These are phyloP conservation scores for Baeospora myosura DNA, from an alignment of 1,284 basidiomycete species.

Conservation along the genomic window DNA sequence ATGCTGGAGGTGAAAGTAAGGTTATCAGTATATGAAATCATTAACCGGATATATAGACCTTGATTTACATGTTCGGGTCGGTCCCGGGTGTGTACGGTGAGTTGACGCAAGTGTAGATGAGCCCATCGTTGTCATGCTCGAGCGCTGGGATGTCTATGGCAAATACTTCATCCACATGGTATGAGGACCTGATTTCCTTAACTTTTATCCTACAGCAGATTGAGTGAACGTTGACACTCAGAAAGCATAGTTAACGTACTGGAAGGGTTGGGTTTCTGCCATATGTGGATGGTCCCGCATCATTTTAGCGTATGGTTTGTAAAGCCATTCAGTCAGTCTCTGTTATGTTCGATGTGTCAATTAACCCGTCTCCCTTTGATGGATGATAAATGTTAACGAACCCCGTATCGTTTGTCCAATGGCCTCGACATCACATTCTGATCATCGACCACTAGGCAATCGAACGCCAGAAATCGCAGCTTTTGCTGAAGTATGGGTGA, in stretches of 20 bases:
- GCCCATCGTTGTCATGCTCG: conserved; percentile 91
- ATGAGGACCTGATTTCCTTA: conserved; percentile 87
- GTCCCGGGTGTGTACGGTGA: conserved; percentile 86
- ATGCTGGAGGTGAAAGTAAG: conserved; percentile 43
- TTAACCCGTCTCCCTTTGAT: not conserved
- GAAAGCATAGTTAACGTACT: conserved; percentile 46
- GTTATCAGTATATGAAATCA: not conserved
- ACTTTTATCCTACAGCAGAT: conserved; percentile 60
- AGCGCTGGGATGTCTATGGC: conserved; percentile 79
- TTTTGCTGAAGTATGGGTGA: conserved; percentile 49
- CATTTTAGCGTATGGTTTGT: conserved; percentile 73
- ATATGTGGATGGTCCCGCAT: conserved; percentile 63
- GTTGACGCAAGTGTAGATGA: conserved; percentile 93
- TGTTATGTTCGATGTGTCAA: conserved; percentile 27
- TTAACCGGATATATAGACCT: conserved; percentile 20
- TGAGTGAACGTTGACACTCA: conserved; percentile 6
- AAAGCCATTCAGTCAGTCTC: conserved; percentile 81
- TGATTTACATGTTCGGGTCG: conserved; percentile 85
- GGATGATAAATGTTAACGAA: conserved; percentile 34
- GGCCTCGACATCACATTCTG: conserved; percentile 82
- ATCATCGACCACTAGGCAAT: conserved; percentile 84
- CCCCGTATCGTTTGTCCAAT: conserved; percentile 86
- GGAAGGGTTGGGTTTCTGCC: conserved; percentile 67
- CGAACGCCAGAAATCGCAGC: conserved; percentile 83
- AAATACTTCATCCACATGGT: conserved; percentile 83